Evolutionary conservation across 1,139 yeast genomes (phyloP).

Genomic region (Protomyces arabidopsidicola): DNA sequence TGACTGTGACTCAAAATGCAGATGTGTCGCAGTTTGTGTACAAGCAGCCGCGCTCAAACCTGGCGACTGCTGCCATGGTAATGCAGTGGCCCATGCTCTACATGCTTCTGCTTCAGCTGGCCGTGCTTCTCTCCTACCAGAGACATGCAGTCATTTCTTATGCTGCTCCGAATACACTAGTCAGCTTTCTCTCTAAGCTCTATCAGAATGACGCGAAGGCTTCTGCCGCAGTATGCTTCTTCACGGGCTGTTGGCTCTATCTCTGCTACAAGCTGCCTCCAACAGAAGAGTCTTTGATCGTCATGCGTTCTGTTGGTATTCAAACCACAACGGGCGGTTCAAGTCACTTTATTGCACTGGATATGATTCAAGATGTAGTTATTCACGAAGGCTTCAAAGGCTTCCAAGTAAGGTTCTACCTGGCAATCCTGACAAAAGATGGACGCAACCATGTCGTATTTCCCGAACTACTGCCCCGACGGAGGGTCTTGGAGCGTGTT

Average conservation of each 20-base stretch:
- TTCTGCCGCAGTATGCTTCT: neutral
- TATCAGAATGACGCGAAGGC: neutral
- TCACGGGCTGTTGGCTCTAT: neutral
- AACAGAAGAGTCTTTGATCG: slow-evolving; percentile 13
- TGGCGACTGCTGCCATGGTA: neutral
- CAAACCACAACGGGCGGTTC: slow-evolving; percentile 26
- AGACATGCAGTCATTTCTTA: neutral
- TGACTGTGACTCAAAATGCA: slow-evolving; percentile 1
- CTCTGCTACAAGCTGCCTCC: neutral
- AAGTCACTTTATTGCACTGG: slow-evolving; percentile 14
- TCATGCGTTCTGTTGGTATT: slow-evolving; percentile 21
- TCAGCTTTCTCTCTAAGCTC: neutral
- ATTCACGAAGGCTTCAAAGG: slow-evolving; percentile 58
- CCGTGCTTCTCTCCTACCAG: neutral
- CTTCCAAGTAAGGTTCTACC: slow-evolving; percentile 52
- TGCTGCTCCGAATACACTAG: neutral
- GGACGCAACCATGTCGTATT: slow-evolving; percentile 47
- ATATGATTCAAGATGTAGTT: slow-evolving; percentile 49
- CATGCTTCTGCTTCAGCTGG: neutral
- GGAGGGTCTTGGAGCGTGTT: slow-evolving; percentile 35
- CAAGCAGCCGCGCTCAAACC: neutral
- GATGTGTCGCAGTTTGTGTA: neutral
- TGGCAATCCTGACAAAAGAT: slow-evolving; percentile 48
- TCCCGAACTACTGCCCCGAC: slow-evolving; percentile 48
- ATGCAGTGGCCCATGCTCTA: neutral